Evolutionary conservation across 2,329 filamentous ascomycete species (phyloP), one percentile per base, ranked within the genome.

Genomic region (Fusarium papillatum): DNA sequence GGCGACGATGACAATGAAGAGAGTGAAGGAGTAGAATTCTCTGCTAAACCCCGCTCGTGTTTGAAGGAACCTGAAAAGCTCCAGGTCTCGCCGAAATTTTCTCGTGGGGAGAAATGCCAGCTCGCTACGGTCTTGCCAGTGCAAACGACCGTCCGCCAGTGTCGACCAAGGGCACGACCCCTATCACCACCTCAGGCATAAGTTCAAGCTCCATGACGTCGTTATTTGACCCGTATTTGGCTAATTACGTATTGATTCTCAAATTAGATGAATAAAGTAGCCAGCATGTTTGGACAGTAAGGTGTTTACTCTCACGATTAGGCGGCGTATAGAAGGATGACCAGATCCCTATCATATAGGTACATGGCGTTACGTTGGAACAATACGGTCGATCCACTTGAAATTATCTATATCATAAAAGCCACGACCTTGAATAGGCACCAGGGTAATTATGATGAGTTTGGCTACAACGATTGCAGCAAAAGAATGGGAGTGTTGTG

Each of bases 171-270:
- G 43, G 22, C 46, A 26, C 3, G 22, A 1, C 43, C 43, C 22
- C 7, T 38, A 24, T 22, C 22, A 24, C 46, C 11, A 24, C 14
- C 22, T 8, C 43, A 16, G 22, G 46, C 14, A 26, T 17, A 5
- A 26, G 10, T 26, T 26, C 22, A 4, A 48, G 22, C 14, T 48
- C 9, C 4, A 17, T 17, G 46, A 48, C 46, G 46, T 48, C 46
- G 14, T 48, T 5, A 48, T 14, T 17, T 48, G 8, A 2, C 4
- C 7, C 13, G 0, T 48, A 2, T 48, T 3, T 17, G 1, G 14
- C 17, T 17, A 6, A 6, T 6, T 48, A 3, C 43, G 14, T 24
- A 24, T 17, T 1, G 5, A 10, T 26, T 0, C 4, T 26, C 0
- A 26, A 26, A 17, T 5, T 1, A 14, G 22, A 8, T 17, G 9